These are phyloP conservation scores for Cucurbita argyrosperma DNA, from an alignment of 306 rosid species.

Conservation along the genomic window DNA sequence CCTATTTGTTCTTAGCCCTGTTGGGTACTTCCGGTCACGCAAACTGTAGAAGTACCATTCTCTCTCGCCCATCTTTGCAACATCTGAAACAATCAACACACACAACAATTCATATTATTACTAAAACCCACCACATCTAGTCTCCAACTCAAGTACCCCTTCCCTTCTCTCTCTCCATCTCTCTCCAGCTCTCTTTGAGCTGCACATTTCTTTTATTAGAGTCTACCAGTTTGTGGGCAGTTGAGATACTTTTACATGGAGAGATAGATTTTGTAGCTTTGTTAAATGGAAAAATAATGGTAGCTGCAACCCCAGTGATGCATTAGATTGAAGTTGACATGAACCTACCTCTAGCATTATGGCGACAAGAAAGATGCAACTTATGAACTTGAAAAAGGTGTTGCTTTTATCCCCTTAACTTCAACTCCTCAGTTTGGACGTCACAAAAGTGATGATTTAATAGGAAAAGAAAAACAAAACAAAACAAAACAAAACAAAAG, in stretches of 20 bases:
- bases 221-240: background rate
- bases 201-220: background rate
- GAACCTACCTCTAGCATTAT: background rate
- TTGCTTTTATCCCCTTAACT: background rate
- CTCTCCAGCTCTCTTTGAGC: background rate
- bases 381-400: background rate
- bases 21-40: conserved; percentile 75
- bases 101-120: background rate
- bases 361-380: background rate
- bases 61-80: conserved; percentile 65
- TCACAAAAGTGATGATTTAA: background rate
- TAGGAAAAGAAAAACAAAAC: background rate
- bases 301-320: background rate
- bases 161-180: background rate
- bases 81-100: conserved; percentile 18
- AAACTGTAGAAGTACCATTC: conserved; percentile 75
- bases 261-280: background rate
- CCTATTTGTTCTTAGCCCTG: conserved; percentile 59
- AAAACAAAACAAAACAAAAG: background rate
- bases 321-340: background rate
- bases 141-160: background rate
- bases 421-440: background rate
- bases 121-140: background rate
- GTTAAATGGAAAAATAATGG: background rate
- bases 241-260: background rate